Evolutionary conservation across 768 basidiomycete genomes (phyloP).

Genomic region (Pleurotus tuoliensis): DNA sequence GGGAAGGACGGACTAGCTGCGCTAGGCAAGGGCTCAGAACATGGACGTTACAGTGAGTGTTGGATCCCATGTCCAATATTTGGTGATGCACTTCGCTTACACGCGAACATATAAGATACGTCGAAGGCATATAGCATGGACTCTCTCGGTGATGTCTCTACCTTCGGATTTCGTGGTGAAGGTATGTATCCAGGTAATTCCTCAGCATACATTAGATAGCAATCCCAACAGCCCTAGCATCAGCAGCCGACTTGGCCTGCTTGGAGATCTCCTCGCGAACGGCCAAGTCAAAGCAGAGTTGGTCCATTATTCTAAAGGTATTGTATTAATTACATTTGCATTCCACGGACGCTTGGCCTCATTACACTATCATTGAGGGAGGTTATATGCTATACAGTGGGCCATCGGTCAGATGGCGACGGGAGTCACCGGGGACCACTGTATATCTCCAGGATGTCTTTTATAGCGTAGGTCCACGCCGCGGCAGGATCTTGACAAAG

Average conservation of each 20-base stretch:
- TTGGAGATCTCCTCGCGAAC: conserved; percentile 85
- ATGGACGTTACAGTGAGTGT: conserved; percentile 67
- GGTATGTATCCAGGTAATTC: conserved; percentile 38
- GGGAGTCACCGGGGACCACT: conserved; percentile 72
- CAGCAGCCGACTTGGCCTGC: conserved; percentile 73
- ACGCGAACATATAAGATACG: conserved; percentile 45
- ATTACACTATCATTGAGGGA: conserved; percentile 37
- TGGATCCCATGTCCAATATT: not conserved
- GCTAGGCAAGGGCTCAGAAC: conserved; percentile 48
- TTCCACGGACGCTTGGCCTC: too few relatives aligned
- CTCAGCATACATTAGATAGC: not conserved
- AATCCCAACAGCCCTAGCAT: conserved; percentile 64
- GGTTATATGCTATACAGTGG: conserved; percentile 67
- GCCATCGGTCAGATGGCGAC: conserved; percentile 69
- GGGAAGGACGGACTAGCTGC: conserved; percentile 49
- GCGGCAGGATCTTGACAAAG: not conserved
- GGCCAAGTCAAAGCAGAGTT: conserved; percentile 53
- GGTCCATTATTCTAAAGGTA: conserved; percentile 81
- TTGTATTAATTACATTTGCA: not conserved
- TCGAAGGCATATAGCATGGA: conserved; percentile 63
- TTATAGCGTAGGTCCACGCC: conserved; percentile 59
- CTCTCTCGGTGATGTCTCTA: conserved; percentile 47
- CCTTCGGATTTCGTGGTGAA: conserved; percentile 94
- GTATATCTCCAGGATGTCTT: conserved; percentile 88
- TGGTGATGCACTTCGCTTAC: not conserved